Percentiles rank a stretch among this genome's conserved stretches.
phyloP scores from a whole-genome alignment of 2,329 filamentous ascomycete species.

The Exophiala aquamarina region DNA sequence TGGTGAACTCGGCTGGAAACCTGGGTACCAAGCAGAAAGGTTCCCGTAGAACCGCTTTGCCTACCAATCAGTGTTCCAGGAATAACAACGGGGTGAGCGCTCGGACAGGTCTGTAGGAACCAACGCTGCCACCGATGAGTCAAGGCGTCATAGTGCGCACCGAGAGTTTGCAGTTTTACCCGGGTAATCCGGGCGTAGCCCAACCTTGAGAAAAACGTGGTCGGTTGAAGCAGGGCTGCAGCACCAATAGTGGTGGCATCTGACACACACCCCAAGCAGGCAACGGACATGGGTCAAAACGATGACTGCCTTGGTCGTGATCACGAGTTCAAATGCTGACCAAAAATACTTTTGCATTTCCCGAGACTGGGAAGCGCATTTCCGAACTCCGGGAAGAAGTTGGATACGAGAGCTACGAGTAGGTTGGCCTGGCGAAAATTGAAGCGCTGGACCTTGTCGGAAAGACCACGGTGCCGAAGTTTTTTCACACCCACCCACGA shows the following conservation, averaged over 20 bases:
- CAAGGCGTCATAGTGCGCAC: not conserved
- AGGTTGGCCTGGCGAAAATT: no score
- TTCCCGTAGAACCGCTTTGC: not conserved
- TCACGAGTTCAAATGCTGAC: constrained; percentile 22
- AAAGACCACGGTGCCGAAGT: no score
- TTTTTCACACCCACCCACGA: no score
- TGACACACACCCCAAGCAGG: constrained; percentile 9
- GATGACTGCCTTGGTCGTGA: constrained; percentile 7
- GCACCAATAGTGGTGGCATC: constrained; percentile 14
- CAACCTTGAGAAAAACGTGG: constrained; percentile 4
- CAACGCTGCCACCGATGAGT: no score
- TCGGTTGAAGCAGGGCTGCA: constrained; percentile 6
- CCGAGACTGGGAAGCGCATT: no score
- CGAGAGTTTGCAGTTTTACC: not conserved
- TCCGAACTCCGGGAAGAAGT: no score
- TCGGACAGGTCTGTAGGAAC: no score
- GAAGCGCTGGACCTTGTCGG: no score
- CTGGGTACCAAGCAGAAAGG: constrained; percentile 13
- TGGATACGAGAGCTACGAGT: no score
- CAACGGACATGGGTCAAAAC: constrained; percentile 4
- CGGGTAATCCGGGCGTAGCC: not conserved
- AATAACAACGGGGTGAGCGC: not conserved
- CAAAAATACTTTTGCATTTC: constrained; percentile 4
- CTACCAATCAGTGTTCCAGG: no score
- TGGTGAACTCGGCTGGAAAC: no score